Conservation (phyloP, 805 yeast species). For the Candida multigemmis region DNA sequence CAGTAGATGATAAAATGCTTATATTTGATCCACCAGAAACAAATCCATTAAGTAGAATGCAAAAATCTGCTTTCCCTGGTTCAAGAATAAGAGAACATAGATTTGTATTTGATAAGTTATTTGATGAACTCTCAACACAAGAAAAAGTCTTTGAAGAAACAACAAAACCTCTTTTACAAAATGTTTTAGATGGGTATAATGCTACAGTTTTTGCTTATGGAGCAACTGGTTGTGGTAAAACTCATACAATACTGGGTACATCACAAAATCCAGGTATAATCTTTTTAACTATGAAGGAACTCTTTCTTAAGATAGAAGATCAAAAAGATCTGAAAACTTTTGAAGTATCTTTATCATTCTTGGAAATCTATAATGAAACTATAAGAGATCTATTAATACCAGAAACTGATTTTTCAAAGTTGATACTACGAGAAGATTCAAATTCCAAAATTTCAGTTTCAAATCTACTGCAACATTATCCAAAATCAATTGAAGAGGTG, state of each 20-base stretch:
- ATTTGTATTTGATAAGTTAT: conserved; percentile 74
- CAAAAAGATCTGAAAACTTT: conserved; percentile 44
- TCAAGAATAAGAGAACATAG: conserved; percentile 61
- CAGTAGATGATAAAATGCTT: conserved; percentile 78
- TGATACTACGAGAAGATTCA: conserved; percentile 65
- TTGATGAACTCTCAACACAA: conserved; percentile 60
- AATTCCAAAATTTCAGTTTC: conserved; percentile 59
- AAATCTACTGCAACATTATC: conserved; percentile 56
- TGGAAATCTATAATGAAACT: conserved; percentile 89
- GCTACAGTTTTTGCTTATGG: conserved; percentile 95
- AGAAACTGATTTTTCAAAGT: conserved; percentile 30
- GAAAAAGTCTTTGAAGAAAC: conserved; percentile 58
- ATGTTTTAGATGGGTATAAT: conserved; percentile 76
- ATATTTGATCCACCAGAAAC: conserved; percentile 79
- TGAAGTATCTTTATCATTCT: conserved; percentile 59
- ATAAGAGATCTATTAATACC: conserved; percentile 73
- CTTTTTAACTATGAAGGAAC: conserved; percentile 66
- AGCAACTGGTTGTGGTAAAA: conserved; percentile 97
- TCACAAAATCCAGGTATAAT: conserved; percentile 71
- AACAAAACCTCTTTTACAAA: conserved; percentile 62
- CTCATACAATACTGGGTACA: conserved; percentile 80
- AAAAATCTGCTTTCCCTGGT: conserved; percentile 32
- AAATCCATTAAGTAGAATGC: conserved; percentile 50
- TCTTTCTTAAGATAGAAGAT: conserved; percentile 54
- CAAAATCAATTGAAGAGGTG: conserved; percentile 57